These are phyloP conservation scores for Escallonia herrerae DNA, from an alignment of 129 eudicot genomes.

Conservation along the genomic window DNA sequence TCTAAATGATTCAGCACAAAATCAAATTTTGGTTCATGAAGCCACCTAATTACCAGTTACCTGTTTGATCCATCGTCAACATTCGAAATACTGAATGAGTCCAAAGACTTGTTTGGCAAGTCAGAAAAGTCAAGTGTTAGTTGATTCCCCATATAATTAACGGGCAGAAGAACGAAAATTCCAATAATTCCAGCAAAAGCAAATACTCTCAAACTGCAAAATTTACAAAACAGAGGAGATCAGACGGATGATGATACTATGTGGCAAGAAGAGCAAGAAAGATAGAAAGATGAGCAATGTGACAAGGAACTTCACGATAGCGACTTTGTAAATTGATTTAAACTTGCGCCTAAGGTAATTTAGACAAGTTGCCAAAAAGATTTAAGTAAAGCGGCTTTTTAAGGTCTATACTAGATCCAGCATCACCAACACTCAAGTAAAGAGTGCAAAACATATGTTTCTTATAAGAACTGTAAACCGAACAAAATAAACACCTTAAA, in stretches of 20 bases:
- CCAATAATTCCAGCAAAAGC: conserved; percentile 70
- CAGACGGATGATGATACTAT: conserved; percentile 8
- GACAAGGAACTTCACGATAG: neutral
- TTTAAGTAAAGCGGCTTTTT: neutral
- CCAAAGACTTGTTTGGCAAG: conserved; percentile 63
- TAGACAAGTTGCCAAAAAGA: neutral
- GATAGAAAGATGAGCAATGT: neutral
- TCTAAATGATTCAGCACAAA: neutral
- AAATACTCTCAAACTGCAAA: conserved; percentile 66
- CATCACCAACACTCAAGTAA: neutral
- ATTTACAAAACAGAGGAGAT: conserved; percentile 14
- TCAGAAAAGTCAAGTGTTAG: conserved; percentile 46
- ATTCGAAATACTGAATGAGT: conserved; percentile 80
- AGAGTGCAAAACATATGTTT: no score
- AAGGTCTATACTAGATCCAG: neutral
- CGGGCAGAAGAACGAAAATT: conserved; percentile 71
- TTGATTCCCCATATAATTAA: conserved; percentile 80
- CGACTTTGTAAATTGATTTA: neutral
- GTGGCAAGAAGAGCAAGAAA: conserved; percentile 1
- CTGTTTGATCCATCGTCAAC: conserved; percentile 79
- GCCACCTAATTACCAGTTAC: conserved; percentile 27
- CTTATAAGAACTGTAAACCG: no score
- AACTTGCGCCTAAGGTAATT: neutral
- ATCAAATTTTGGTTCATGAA: neutral
- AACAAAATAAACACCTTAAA: no score